These are phyloP conservation scores for Metschnikowia reukaufii DNA, from an alignment of 805 yeast species.

Conservation along the genomic window DNA sequence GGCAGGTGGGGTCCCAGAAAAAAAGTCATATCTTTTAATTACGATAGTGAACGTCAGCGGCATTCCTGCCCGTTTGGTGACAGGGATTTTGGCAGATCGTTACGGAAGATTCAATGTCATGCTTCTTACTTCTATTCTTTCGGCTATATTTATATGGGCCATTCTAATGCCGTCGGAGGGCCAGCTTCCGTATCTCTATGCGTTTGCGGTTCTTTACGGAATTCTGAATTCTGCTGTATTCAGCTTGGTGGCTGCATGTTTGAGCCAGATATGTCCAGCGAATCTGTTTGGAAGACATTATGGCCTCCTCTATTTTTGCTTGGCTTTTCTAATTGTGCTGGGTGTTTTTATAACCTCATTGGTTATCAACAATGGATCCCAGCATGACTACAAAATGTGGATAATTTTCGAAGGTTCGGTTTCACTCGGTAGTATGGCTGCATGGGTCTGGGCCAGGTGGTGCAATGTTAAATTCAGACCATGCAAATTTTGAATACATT, in stretches of 20 bases:
- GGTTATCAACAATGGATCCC: slow-evolving; percentile 13
- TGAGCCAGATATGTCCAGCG: slow-evolving; percentile 62
- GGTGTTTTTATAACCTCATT: slow-evolving; percentile 16
- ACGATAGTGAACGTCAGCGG: slow-evolving; percentile 50
- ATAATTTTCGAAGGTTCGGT: slow-evolving; percentile 14
- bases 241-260: slow-evolving; percentile 65
- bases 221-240: slow-evolving; percentile 63
- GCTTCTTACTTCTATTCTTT: slow-evolving; percentile 29
- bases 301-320: slow-evolving; percentile 55
- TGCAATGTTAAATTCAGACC: slow-evolving; percentile 13
- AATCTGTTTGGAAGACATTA: slow-evolving; percentile 66
- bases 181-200: slow-evolving; percentile 38
- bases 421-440: slow-evolving; percentile 7
- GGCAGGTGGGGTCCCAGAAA: slow-evolving; percentile 45
- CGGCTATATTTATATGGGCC: slow-evolving; percentile 35
- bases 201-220: slow-evolving; percentile 57
- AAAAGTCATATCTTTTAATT: slow-evolving; percentile 46
- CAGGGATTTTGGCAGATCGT: slow-evolving; percentile 32
- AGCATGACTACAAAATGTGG: slow-evolving; percentile 15
- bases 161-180: slow-evolving; percentile 30
- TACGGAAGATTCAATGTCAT: slow-evolving; percentile 56
- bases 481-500: too few relatives aligned
- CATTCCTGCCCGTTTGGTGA: slow-evolving; percentile 32
- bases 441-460: slow-evolving; percentile 19
- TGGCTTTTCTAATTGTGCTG: slow-evolving; percentile 15